Percentiles rank a stretch among this genome's conserved stretches.
Evolutionary conservation across 202 grass and related monocot genomes (phyloP).

Genomic region (Setaria viridis): DNA sequence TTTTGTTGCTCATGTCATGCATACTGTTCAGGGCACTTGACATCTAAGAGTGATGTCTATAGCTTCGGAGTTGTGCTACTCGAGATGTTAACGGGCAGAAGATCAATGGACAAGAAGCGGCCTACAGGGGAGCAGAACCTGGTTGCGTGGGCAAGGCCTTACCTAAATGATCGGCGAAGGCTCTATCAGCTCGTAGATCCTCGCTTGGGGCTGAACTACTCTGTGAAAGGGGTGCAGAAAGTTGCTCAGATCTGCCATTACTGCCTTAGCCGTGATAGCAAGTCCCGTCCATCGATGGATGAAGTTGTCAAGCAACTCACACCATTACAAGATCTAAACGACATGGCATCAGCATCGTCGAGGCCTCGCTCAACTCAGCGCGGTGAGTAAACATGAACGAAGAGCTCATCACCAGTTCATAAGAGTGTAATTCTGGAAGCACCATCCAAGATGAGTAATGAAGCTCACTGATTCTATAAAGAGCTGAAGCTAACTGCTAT

Average conservation of each 20-base stretch:
- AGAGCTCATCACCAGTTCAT: not conserved
- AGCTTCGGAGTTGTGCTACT: conserved; percentile 85
- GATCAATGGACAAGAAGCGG: conserved; percentile 83
- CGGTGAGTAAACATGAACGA: conserved; percentile 50
- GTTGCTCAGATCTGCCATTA: conserved; percentile 77
- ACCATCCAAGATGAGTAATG: not conserved
- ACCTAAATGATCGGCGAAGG: conserved; percentile 69
- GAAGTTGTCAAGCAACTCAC: conserved; percentile 69
- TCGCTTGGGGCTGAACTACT: conserved; percentile 83
- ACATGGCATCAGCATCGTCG: conserved; percentile 61
- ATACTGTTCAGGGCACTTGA: conserved; percentile 64
- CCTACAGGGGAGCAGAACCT: conserved; percentile 74
- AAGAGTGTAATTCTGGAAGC: not conserved
- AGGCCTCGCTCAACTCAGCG: conserved; percentile 58
- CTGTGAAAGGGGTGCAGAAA: conserved; percentile 73
- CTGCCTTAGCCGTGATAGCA: conserved; percentile 74
- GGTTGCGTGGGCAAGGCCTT: conserved; percentile 70
- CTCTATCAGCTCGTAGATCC: conserved; percentile 87
- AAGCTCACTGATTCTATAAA: conserved; percentile 23
- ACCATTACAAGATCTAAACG: conserved; percentile 72
- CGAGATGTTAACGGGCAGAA: conserved; percentile 73
- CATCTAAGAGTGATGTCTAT: conserved; percentile 89
- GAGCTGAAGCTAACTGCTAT: conserved; percentile 24
- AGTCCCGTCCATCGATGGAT: conserved; percentile 71
- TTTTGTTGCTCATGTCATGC: conserved; percentile 32